Base-by-base conservation (phyloP, 371 early-diverging fungal genomes). In the Syncephalis fuscata region DNA sequence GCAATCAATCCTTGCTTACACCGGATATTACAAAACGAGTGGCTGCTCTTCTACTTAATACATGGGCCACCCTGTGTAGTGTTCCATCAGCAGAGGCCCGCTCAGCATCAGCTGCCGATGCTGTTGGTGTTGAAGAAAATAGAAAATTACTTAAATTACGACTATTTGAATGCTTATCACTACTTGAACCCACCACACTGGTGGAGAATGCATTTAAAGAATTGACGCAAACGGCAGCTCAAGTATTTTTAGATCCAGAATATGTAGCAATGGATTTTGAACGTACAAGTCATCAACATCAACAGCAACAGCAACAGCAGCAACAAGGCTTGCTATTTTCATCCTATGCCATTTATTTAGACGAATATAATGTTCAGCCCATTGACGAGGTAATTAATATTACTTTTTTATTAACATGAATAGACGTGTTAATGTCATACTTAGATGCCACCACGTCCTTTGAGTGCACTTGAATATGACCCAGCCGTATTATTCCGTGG, bases 11-110 rank as follows among this genome's bases (percentile, higher is more conserved):
- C 1, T 57, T 86, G 10, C 70, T 78, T 3, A 78, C 81, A 0
- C 54, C 76, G 15, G 91, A 88, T 61, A 76, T 85, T 15, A 78
- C 80, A 10, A 88, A 90, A 59, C 69, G 91, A 14, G 66, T 88
- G 15, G 73, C 82, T 0, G 85, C 85, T 2, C 59, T 80, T n/a
- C 55, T 90, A 46, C 80, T 76, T 57, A 87, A 87, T 53, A 70
- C 78, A 2, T 55, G 86, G 22, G 67, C 76, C 0, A 85, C 80
- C 51, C 59, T 80, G 17, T 60, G 71, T 0, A 66, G 75, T 0
- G 69, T 82, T 2, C 78, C 80, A 2, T 58, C 60, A 65, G 65
- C 66, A 2, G 48, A 60, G 5, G 43, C 67, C 3, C 62, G 64
- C 1, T 20, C 66, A 46, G 66, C 67, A 44, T 63, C 70, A 53